Evolutionary conservation across 345 rosid genomes (phyloP), one percentile per base, ranked within the genome.

Genomic region (Zanthoxylum bungeanum): DNA sequence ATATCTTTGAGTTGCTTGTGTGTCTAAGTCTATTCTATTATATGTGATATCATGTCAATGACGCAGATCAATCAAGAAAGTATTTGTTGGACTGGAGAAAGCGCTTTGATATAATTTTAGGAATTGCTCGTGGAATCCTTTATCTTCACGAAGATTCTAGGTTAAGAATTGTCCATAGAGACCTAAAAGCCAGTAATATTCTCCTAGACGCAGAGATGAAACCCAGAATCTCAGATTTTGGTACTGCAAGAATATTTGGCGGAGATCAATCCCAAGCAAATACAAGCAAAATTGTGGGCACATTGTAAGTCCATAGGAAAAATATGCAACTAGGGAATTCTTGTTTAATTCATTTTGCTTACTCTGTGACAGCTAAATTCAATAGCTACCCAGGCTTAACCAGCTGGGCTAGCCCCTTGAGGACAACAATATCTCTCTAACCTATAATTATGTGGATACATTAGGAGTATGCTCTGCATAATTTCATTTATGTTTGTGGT

Each of bases 111-210:
- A 73, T 77, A 3, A 59, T 66, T 24, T 14, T 9, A 10, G 67
- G 77, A 42, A 69, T 73, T 42, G 76, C 76, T 53, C 66, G 60
- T 33, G 66, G 69, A 30, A 58, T 78, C 2, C 4, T 74, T 21
- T 74, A 78, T 60, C 61, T 78, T 9, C 75, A 74, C 61, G 44
- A 74, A 53, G 75, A 78, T 66, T 78, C 73, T 0, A 64, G 65
- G 1, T 25, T 74, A 62, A 64, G 46, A 60, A 60, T 71, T 46
- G 57, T 75, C 9, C 74, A 73, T 39, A 19, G 75, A 33, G 81
- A 78, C 57, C 5, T 74, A 57, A 64, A 78, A 65, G 30, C 60
- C 1, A 47, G 73, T 40, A 74, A 71, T 46, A 58, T 75, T 63
- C 22, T 70, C 5, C 36, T 75, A 2, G 79, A 79, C 16, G 44